Evolutionary conservation across 805 yeast genomes (phyloP).

Genomic region (Wickerhamomyces canadensis): DNA sequence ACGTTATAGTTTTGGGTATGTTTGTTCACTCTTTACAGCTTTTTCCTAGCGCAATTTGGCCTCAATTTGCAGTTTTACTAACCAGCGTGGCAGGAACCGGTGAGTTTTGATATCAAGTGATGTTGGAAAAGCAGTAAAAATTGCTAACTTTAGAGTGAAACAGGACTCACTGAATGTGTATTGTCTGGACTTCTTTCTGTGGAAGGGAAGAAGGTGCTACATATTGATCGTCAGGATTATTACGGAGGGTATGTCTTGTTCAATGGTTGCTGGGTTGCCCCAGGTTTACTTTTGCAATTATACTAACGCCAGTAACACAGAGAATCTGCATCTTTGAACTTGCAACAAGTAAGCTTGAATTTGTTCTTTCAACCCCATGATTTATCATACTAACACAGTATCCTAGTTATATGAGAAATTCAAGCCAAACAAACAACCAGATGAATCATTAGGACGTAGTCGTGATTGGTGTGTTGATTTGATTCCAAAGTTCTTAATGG

Average conservation of each 20-base stretch:
- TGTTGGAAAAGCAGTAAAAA: too few species aligned
- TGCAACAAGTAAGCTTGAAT: slow-evolving; percentile 38
- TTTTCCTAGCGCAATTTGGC: too few species aligned
- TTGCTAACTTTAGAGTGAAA: slow-evolving; percentile 4
- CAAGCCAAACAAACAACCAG: slow-evolving; percentile 69
- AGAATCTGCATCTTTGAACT: slow-evolving; percentile 79
- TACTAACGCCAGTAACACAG: too few species aligned
- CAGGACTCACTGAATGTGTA: slow-evolving; percentile 95
- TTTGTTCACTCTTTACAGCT: slow-evolving; percentile 3
- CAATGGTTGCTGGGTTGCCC: slow-evolving; percentile 10
- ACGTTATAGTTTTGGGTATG: slow-evolving; percentile 88
- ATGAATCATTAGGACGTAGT: slow-evolving; percentile 74
- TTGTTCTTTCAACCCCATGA: background rate
- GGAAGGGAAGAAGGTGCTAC: slow-evolving; percentile 97
- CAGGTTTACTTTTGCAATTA: too few species aligned
- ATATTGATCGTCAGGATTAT: slow-evolving; percentile 93
- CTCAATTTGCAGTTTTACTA: too few species aligned
- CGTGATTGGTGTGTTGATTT: slow-evolving; percentile 98
- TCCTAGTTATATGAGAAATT: slow-evolving; percentile 70
- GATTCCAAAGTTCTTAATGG: slow-evolving; percentile 95
- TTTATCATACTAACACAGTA: background rate
- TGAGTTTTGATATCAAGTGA: slow-evolving; percentile 12
- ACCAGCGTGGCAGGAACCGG: slow-evolving; percentile 26
- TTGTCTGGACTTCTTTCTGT: slow-evolving; percentile 90
- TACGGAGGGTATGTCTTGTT: slow-evolving; percentile 61